Base-by-base conservation (phyloP, 2,329 filamentous ascomycete species). In the Microdochium bolleyi region DNA sequence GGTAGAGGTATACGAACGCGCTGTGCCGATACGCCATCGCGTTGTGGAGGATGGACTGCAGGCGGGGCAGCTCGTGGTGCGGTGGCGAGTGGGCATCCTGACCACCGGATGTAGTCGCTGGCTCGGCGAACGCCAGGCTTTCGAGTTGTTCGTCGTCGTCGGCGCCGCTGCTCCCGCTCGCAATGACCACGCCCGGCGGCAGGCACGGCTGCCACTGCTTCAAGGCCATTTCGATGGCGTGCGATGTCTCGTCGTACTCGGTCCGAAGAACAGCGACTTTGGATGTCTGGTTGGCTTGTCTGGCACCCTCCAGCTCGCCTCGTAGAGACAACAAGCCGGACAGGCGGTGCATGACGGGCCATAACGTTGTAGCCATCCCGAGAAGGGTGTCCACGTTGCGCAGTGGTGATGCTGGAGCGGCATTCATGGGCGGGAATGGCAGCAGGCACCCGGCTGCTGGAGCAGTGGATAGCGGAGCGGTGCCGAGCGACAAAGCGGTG, bases 341-440 rank as follows among this genome's bases (percentile, higher is more conserved):
- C 2, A 85, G 71, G 10, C 78, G 77, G 59, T 85, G 80, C 55
- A 84, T 81, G 19, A 84, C 77, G 11, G 82, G 82, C 82, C 82
- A 85, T 0, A 85, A 67, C 2, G 80, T 80, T 1, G 79, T 83
- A 1, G 80, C 77, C 69, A 85, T 78, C 22, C 82, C 82, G 1
- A 85, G 74, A 2, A 85, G 69, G 2, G 78, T 79, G 58, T 84
- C 80, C 24, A 83, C 78, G 38, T 77, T 77, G 54, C 70, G 73
- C 7, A 78, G 62, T 0, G 79, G 71, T 1, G 77, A 75, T 11
- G 67, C 67, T 11, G 68, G 65, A 2, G 68, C 66, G 2, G 74
- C 70, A 52, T 77, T 70, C n/a, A 74, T 62, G 2, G 74, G 71
- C 16, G 77, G 71, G 38, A 78, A 69, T 1, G 76, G 74, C 2